These are phyloP conservation scores for Flaveria sonorensis DNA, from an alignment of 129 eudicot species.

Conservation along the genomic window DNA sequence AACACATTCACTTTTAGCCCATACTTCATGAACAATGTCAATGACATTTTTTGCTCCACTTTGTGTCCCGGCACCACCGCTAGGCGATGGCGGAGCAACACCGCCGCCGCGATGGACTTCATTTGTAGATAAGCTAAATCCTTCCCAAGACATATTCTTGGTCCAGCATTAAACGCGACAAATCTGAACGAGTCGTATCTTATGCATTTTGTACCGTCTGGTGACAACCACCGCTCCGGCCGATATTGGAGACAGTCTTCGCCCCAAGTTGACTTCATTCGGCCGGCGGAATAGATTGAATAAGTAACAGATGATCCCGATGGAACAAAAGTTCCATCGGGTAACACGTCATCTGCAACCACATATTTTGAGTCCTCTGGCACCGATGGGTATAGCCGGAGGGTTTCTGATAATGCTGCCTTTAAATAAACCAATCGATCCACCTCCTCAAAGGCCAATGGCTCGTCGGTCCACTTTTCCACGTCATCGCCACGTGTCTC, in stretches of 20 bases:
- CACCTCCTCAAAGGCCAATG: constrained; percentile 72
- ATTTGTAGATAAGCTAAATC: constrained; percentile 78
- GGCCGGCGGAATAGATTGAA: constrained; percentile 74
- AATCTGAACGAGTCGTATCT: constrained; percentile 61
- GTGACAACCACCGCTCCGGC: constrained; percentile 73
- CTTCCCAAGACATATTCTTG: constrained; percentile 76
- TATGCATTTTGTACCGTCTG: constrained; percentile 52
- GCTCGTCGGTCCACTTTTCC: constrained; percentile 61
- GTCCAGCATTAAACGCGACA: constrained; percentile 87
- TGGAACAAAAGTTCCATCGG: constrained; percentile 82
- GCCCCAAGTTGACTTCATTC: constrained; percentile 80
- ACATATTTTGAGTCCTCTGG: constrained; percentile 89
- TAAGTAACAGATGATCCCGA: constrained; percentile 77
- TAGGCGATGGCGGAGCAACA: constrained; percentile 70
- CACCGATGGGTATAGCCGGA: constrained; percentile 79
- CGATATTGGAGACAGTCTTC: constrained; percentile 71
- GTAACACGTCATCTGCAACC: constrained; percentile 64
- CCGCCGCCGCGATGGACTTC: constrained; percentile 87
- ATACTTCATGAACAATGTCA: constrained; percentile 86
- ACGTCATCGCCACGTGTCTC: constrained; percentile 84
- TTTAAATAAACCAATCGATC: constrained; percentile 68
- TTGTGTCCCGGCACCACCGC: constrained; percentile 60
- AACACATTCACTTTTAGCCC: constrained; percentile 71
- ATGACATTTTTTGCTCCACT: constrained; percentile 88
- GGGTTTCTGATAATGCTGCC: constrained; percentile 79